Base-by-base conservation (phyloP, 192 early-diverging fungal species). In the Backusella tarrabulga region DNA sequence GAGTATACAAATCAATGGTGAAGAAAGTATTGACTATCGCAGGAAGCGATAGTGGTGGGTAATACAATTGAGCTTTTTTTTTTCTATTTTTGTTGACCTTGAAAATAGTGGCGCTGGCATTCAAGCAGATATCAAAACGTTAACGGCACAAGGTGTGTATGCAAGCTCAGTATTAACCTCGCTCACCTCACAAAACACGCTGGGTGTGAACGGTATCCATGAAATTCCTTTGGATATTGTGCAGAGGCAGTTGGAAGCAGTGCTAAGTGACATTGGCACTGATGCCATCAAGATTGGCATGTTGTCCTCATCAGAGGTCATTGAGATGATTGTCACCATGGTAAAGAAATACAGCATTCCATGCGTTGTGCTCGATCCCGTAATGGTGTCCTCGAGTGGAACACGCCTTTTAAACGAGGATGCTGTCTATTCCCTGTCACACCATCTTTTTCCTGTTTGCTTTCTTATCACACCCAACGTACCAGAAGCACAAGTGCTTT, bases 41-140 rank as follows among this genome's bases (percentile, higher is more conserved):
- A 50, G 91, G 91, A 21, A 89, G 87, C 75, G 91, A 92, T 75
- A 89, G 89, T 68, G 87, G 91, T 50, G 91, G 86, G 86, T 87
- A 38, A 40, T 6, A 71, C 21, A 35, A 44, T 32, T 15, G 21
- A 5, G 23, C 35, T 36, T n/a, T n/a, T 44, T 60, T 60, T 60
- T 60, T 60, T 12, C 23, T 26, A 14, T 60, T 60, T 56, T 56
- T 60, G 34, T 15, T 17, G 3, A 41, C 68, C 32, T 56, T 66
- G 14, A 44, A 69, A 19, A 42, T 46, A 87, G 91, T 52, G 91
- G 91, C 5, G 91, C 91, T 34, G 90, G 90, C 34, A 94, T 97
- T 80, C 95, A 97, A 82, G 95, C 95, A 19, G 95, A 97, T 84
- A 87, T 97, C 71, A 97, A 97, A 80, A 95, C 95, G 3, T 91